Percentiles rank a stretch among this genome's conserved stretches.
Evolutionary conservation across 768 basidiomycete species (phyloP).

Genomic region (Tulasnella sp.): DNA sequence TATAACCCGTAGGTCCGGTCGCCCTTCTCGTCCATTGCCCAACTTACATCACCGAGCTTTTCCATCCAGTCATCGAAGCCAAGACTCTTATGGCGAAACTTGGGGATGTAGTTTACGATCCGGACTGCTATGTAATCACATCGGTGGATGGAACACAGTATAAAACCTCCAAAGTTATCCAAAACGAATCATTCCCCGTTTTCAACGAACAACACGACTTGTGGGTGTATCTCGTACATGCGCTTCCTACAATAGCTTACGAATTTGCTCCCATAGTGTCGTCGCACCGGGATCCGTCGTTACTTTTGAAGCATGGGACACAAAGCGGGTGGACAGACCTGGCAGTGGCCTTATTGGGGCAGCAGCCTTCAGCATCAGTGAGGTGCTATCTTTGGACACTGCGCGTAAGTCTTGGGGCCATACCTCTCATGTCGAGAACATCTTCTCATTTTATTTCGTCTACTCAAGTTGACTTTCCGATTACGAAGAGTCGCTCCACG

Average conservation of each 20-base stretch:
- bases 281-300: not conserved
- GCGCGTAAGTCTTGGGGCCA: not conserved
- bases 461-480: not conserved
- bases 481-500: not conserved
- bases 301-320: not conserved
- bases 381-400: not conserved
- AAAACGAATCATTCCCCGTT: not conserved
- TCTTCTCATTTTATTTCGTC: not conserved
- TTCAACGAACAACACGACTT: not conserved
- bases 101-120: conserved; percentile 1
- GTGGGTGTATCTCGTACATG: not conserved
- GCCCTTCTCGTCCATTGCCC: no score
- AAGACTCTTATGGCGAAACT: not conserved
- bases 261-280: not conserved
- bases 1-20: no score
- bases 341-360: not conserved
- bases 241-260: not conserved
- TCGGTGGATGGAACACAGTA: not conserved
- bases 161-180: not conserved
- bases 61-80: not conserved
- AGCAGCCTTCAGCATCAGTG: not conserved
- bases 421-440: no score
- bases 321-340: not conserved
- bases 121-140: not conserved
- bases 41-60: no score